Evolutionary conservation across 2,329 filamentous ascomycete genomes (phyloP), one percentile per base, ranked within the genome.

Genomic region (Clathrospora elynae): DNA sequence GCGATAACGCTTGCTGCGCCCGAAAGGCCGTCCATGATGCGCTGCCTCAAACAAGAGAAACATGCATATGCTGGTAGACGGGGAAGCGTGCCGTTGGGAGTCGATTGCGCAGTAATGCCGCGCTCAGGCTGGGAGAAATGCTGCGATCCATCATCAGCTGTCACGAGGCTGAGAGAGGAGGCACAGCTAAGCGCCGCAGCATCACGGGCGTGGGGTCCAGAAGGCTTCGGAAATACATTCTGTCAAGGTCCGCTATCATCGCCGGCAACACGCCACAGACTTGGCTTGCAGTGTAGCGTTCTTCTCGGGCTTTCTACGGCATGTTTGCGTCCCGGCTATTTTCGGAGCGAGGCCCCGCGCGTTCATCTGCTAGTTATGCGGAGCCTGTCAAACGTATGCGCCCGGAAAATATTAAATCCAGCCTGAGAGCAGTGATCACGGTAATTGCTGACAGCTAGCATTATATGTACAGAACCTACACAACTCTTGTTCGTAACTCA

Each of bases 1-100:
- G 71, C 66, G 31, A 71, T 62, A 25, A 72, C 56, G 54, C 62
- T 73, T 49, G 68, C 63, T 13, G 62, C 65, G 8, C 58, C 49
- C 24, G 62, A 64, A 41, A 74, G 55, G 33, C 45, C 61, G 42
- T 72, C 68, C 58, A 68, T 68, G 42, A 44, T 43, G 35, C 33
- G 32, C 32, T 8, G 31, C 30, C 26, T 39, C 26, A 4, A 13
- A 32, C 7, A 11, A 14, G 19, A 8, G 25, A 43, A 26, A 29
- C n/a, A n/a, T n/a, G n/a, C 25, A 8, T 23, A 25, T 12, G 11
- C 16, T 20, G 31, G 16, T 49, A 18, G 24, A 38, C 46, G 17
- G 11, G 11, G 8, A 6, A 25, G 30, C 13, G 39, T 28, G 20
- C 26, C n/a, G n/a, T n/a, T 11, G 42, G 44, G 49, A 25, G 36